Evolutionary conservation across 129 eudicot genomes (phyloP), one percentile per base, ranked within the genome.

Genomic region (Lactuca sativa): DNA sequence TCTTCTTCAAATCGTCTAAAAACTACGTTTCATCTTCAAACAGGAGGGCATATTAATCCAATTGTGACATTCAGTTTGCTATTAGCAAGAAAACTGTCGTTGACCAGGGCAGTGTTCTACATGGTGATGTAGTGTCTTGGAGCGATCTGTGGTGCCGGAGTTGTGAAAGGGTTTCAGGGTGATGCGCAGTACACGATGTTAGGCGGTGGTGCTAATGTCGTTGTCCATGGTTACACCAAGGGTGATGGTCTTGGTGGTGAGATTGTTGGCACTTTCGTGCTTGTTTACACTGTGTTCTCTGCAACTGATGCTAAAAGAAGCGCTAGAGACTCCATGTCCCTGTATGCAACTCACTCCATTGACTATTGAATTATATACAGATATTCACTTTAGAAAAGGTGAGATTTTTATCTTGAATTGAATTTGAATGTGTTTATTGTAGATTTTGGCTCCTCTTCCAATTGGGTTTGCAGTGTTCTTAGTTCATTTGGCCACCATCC

Each of bases 41-140:
- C 95, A 90, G 97, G 95, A 78, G 97, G 95, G 33, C 97, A 91
- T 66, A 91, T 91, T 37, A 90, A 90, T 81, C 97, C 96, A 75
- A 90, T 93, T 18, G 91, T 90, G 82, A 90, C 95, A 41, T 90
- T 85, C 43, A 95, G 97, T 18, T 61, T 90, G 86, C 75, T 90
- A 66, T 57, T 90, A 69, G 97, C 97, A 69, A 87, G 97, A 79
- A 90, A 90, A 65, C 78, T 87, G 36, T 87, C 97, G 37, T 57
- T 91, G 68, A 88, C 92, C 66, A 81, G 97, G 77, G 88, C 95
- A 2, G 11, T 85, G 30, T 85, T 85, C 80, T 88, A 91, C 86
- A 91, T 91, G 70, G 85, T 91, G 81, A 91, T 88, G 97, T 95
- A 91, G 84, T 81, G 90, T 62, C 90, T 88, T 40, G 97, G 96